Base-by-base conservation (phyloP, 2,329 filamentous ascomycete genomes). In the Fusarium liriodendri region DNA sequence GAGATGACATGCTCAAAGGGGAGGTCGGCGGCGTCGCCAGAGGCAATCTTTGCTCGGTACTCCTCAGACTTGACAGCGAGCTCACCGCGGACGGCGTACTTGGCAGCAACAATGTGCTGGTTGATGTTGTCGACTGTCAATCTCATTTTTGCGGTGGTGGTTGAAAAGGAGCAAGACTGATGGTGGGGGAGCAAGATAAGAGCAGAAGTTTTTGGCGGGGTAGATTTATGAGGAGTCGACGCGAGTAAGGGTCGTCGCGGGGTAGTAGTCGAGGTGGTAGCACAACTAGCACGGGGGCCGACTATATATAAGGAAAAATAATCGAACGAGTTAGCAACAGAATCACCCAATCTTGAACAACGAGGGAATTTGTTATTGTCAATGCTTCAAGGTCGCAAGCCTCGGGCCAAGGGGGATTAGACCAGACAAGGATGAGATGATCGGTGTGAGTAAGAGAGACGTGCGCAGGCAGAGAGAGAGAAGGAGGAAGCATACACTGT, bases 21-120 rank as follows among this genome's bases (percentile, higher is more conserved):
- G 60, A 98, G 88, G 80, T 83, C 82, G 54, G 69, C 61, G 67
- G 79, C 83, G 76, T 83, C 88, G 78, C 89, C 90, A 73, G 90
- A 89, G 74, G 87, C 86, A 70, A 98, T 87, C 79, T 89, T 88
- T 63, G 92, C 92, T 70, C 96, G 93, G 86, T 96, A 98, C 84
- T 95, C 90, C 86, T 99, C 97, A 16, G 95, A 97, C 85, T 94
- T 95, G 82, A 97, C 93, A 67, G 97, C 96, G 74, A 99, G 90
- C 85, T 98, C 97, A 80, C 97, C 97, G 78, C 97, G 94, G 66
- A 99, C 97, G 77, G 97, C 97, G 86, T 99, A 99, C 86, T 98
- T 92, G 80, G 97, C 97, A 71, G 91, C 90, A 81, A 92, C 91
- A 76, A 98, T 90, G 83, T 97, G 90, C 59, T 91, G 94, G 87